Evolutionary conservation across 1,284 basidiomycete species (phyloP).

Genomic region (Ceratobasidium sp.): DNA sequence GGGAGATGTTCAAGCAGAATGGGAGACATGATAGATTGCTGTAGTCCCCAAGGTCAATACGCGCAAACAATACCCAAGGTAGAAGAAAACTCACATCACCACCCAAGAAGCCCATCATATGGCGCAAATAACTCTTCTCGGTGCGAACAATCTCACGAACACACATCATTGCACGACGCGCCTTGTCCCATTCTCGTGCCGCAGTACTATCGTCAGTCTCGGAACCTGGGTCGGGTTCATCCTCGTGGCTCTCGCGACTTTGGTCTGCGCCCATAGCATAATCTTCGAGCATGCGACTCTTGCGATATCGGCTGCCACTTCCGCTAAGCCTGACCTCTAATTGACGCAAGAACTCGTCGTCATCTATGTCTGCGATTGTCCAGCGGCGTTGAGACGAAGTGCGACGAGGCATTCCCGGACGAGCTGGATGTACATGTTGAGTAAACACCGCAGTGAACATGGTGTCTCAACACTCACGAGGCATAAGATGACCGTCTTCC

Average conservation of each 20-base stretch:
- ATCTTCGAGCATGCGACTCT: conserved; percentile 46
- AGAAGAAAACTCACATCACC: conserved; percentile 52
- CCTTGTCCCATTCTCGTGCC: conserved; percentile 59
- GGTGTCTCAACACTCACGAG: neutral
- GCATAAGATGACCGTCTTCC: conserved; percentile 23
- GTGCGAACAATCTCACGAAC: conserved; percentile 69
- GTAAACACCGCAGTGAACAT: neutral
- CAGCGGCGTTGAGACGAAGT: conserved; percentile 47
- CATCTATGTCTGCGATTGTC: conserved; percentile 54
- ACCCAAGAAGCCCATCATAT: conserved; percentile 56
- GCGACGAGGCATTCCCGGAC: conserved; percentile 36
- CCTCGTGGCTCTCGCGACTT: conserved; percentile 42
- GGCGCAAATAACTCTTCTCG: conserved; percentile 66
- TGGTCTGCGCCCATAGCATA: conserved; percentile 42
- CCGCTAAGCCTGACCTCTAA: conserved; percentile 46
- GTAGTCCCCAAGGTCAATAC: neutral
- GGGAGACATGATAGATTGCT: conserved; percentile 43
- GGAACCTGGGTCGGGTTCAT: conserved; percentile 43
- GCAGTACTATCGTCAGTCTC: conserved; percentile 44
- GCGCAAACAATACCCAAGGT: conserved; percentile 45
- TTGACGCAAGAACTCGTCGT: conserved; percentile 52
- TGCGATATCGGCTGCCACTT: conserved; percentile 46
- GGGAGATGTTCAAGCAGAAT: conserved; percentile 62
- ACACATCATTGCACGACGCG: conserved; percentile 64
- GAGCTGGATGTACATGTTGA: neutral